Percentiles rank a stretch among this genome's conserved stretches.
phyloP scores from a whole-genome alignment of 495 filamentous ascomycete genomes.

The Xylaria bambusicola region DNA sequence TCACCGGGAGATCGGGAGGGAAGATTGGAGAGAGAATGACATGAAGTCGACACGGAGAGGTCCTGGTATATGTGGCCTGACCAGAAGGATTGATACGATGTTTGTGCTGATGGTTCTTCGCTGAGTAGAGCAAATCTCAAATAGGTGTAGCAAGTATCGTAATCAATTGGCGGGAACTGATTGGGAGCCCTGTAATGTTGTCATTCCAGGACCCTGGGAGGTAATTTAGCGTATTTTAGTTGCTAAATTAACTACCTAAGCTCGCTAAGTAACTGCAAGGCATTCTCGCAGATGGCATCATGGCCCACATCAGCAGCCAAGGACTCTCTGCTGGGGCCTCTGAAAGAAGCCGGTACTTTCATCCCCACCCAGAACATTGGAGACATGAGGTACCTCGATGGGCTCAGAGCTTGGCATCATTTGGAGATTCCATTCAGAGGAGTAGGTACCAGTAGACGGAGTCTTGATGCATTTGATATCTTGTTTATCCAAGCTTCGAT shows the following conservation, averaged over 20 bases:
- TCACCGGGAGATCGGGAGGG: constrained; percentile 30
- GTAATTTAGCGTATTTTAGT: too few species aligned
- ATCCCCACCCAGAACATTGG: too few species aligned
- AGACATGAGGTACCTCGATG: too few species aligned
- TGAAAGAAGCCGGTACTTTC: background rate
- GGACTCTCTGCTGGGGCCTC: too few species aligned
- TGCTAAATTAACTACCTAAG: too few species aligned
- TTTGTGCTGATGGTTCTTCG: background rate
- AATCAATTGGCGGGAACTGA: background rate
- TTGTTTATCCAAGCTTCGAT: background rate
- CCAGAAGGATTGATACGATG: background rate
- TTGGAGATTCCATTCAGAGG: too few species aligned
- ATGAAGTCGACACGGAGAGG: constrained; percentile 1
- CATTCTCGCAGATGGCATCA: too few species aligned
- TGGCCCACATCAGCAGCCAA: too few species aligned
- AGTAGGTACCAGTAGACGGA: too few species aligned
- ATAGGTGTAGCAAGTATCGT: background rate
- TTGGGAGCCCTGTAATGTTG: background rate
- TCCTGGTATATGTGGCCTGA: background rate
- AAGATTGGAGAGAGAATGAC: background rate
- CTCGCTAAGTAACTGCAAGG: too few species aligned
- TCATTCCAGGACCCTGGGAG: background rate
- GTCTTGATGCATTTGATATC: background rate
- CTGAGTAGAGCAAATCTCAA: background rate
- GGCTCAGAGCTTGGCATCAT: too few species aligned